A percentile compares a stretch with the other conserved stretches of the same genome.
Evolutionary conservation across 140 eudicot genomes (phyloP).

Genomic region (Ambrosia hybrid): DNA sequence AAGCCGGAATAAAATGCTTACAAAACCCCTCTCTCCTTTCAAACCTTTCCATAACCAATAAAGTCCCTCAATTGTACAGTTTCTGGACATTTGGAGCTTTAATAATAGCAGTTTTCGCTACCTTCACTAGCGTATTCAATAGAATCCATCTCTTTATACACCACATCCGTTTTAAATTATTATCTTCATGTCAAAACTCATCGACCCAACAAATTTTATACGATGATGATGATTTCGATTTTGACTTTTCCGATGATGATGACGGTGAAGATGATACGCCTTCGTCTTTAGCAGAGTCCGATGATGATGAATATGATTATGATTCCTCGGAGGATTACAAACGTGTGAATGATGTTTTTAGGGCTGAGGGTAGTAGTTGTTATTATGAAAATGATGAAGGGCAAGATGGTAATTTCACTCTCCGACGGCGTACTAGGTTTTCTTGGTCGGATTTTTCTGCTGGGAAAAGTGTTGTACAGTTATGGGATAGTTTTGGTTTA

Average conservation of each 20-base stretch:
- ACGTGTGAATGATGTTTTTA: conserved; percentile 36
- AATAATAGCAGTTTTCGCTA: conserved; percentile 54
- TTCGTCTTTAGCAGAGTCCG: conserved; percentile 42
- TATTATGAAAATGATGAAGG: conserved; percentile 5
- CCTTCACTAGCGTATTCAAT: conserved; percentile 50
- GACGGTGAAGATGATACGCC: conserved; percentile 46
- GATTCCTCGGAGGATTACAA: neutral
- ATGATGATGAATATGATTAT: conserved; percentile 39
- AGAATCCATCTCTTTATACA: conserved; percentile 36
- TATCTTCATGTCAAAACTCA: conserved; percentile 24
- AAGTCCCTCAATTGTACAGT: conserved; percentile 41
- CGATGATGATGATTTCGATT: conserved; percentile 45
- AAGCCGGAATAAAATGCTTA: conserved; percentile 62
- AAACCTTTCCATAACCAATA: conserved; percentile 33
- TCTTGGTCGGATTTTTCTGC: conserved; percentile 61
- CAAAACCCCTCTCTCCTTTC: conserved; percentile 57
- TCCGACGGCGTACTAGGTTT: conserved; percentile 44
- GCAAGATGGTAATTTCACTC: conserved; percentile 38
- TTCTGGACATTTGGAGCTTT: conserved; percentile 76
- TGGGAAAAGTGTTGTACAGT: conserved; percentile 71
- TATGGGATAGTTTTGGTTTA: conserved; percentile 78
- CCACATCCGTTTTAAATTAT: conserved; percentile 25
- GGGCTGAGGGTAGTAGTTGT: conserved; percentile 46
- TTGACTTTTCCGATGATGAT: conserved; percentile 59
- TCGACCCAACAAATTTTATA: conserved; percentile 30